Conservation (phyloP, 805 yeast species). For the Brettanomyces custersianus region DNA sequence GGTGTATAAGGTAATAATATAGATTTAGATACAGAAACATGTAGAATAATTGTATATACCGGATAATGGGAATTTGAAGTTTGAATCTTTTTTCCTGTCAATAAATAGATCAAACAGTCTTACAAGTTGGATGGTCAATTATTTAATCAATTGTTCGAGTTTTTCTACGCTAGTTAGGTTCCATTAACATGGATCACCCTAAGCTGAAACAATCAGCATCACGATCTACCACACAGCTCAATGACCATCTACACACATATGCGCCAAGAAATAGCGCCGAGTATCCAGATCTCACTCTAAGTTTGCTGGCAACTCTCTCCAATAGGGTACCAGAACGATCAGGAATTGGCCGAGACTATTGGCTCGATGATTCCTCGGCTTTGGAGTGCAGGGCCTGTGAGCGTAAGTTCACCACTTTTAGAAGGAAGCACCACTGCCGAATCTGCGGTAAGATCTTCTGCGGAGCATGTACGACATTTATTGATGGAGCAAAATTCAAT, state of each 20-base stretch:
- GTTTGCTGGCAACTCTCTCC: constrained; percentile 15
- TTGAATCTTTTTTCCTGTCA: no score
- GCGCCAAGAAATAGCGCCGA: constrained; percentile 7
- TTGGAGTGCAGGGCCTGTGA: constrained; percentile 82
- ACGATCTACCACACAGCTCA: constrained; percentile 19
- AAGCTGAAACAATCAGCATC: constrained; percentile 1
- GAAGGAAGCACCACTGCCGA: constrained; percentile 91
- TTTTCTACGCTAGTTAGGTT: not conserved
- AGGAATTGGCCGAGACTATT: constrained; percentile 67
- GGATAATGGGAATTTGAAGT: no score
- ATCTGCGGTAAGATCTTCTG: constrained; percentile 96
- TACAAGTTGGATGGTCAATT: no score
- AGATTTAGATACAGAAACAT: no score
- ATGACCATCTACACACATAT: constrained; percentile 12
- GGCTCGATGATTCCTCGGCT: constrained; percentile 95
- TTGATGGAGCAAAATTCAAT: constrained; percentile 57
- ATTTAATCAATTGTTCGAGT: not conserved
- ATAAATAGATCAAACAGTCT: no score
- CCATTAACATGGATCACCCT: not conserved
- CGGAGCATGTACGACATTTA: constrained; percentile 64
- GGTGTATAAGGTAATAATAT: no score
- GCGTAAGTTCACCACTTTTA: constrained; percentile 68
- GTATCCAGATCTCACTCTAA: constrained; percentile 16
- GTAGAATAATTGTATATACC: no score
- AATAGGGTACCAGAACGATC: constrained; percentile 14